Evolutionary conservation across 164 flowering plant species (phyloP).

Genomic region (Vitis rupestris): DNA sequence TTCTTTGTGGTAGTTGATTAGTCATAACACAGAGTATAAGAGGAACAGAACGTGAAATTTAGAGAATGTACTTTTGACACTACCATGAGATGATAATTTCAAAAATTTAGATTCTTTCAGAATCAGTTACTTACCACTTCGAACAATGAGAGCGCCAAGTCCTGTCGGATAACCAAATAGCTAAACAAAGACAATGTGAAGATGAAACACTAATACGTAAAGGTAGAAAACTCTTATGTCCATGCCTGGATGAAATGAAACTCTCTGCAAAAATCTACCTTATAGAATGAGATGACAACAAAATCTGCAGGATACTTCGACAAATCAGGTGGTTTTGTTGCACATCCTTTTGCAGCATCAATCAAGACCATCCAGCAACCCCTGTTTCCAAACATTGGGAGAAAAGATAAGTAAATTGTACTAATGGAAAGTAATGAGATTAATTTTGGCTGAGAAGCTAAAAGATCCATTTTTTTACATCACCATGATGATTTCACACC

Average conservation of each 20-base stretch:
- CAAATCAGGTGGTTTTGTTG: constrained; percentile 81
- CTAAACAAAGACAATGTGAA: constrained; percentile 30
- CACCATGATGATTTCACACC: too few species aligned
- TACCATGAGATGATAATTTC: background rate
- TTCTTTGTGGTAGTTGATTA: too few species aligned
- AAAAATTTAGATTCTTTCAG: background rate
- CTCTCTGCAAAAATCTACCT: constrained; percentile 40
- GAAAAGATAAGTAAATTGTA: background rate
- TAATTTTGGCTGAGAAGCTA: background rate
- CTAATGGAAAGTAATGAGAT: background rate
- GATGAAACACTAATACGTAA: background rate
- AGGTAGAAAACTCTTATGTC: background rate
- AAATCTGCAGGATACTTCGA: constrained; percentile 80
- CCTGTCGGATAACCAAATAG: constrained; percentile 98
- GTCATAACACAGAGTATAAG: too few species aligned
- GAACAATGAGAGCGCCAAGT: constrained; percentile 88
- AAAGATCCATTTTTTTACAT: background rate
- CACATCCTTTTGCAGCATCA: constrained; percentile 98
- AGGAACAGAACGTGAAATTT: too few species aligned
- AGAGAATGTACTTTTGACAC: background rate
- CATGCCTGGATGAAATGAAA: background rate
- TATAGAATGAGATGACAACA: constrained; percentile 88
- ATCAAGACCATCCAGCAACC: constrained; percentile 85
- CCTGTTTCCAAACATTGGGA: constrained; percentile 27
- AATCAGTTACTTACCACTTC: constrained; percentile 48